Evolutionary conservation across 257 asterid genomes (phyloP).

Genomic region (Jacaranda mimosifolia): DNA sequence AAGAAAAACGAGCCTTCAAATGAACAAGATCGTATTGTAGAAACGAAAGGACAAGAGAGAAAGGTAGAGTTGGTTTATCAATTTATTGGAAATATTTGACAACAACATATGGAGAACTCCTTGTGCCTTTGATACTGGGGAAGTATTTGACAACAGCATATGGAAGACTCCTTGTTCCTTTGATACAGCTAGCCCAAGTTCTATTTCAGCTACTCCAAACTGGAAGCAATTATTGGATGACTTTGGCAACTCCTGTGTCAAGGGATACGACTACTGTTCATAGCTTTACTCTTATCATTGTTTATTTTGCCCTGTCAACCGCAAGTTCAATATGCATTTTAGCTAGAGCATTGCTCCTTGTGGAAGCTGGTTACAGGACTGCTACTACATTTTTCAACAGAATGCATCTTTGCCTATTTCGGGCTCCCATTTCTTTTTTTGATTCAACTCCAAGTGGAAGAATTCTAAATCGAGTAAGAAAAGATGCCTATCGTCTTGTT

Average conservation of each 20-base stretch:
- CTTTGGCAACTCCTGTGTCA: neutral
- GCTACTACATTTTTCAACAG: neutral
- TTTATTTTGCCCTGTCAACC: neutral
- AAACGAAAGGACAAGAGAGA: neutral
- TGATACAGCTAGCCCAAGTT: neutral
- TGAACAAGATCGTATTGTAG: neutral
- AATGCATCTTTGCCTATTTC: neutral
- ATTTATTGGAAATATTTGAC: neutral
- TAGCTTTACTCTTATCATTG: neutral
- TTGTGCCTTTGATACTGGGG: neutral
- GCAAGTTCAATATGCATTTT: neutral
- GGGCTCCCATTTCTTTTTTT: constrained; percentile 1
- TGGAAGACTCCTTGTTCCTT: neutral
- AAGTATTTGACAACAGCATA: neutral
- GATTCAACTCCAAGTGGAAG: constrained; percentile 5
- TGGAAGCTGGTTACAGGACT: neutral
- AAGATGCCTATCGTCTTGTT: neutral
- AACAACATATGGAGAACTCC: neutral
- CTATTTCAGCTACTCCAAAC: neutral
- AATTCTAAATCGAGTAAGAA: neutral
- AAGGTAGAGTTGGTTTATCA: neutral
- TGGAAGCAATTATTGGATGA: neutral
- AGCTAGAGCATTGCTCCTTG: neutral
- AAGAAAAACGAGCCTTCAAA: neutral
- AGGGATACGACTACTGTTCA: neutral